Evolutionary conservation across 1,139 yeast species (phyloP).

Genomic region (Kodamaea anthophila): DNA sequence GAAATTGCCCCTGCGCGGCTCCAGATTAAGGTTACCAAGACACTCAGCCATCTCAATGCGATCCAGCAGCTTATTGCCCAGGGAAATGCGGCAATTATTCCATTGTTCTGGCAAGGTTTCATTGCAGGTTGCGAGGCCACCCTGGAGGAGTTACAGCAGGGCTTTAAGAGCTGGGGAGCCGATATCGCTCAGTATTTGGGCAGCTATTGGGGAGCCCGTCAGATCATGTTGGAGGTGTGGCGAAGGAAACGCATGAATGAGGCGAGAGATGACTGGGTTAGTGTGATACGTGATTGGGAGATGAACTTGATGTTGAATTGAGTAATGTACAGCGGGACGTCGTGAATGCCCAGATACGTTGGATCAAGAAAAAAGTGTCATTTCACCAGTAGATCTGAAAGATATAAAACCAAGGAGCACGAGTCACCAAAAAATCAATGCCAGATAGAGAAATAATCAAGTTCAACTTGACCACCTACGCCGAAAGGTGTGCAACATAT

Average conservation of each 20-base stretch:
- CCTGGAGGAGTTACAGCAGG: constrained; percentile 50
- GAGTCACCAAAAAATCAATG: too few species aligned
- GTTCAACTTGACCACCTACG: too few species aligned
- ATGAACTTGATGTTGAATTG: constrained; percentile 72
- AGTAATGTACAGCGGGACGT: background rate
- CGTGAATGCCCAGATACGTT: too few species aligned
- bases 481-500: too few species aligned
- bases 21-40: constrained; percentile 56
- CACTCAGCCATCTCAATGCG: constrained; percentile 59
- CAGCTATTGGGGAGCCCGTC: constrained; percentile 81
- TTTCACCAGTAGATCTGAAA: background rate
- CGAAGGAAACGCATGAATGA: constrained; percentile 57
- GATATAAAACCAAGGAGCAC: background rate
- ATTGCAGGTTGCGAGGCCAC: constrained; percentile 83
- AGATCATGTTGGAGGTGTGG: constrained; percentile 86
- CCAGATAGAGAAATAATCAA: too few species aligned
- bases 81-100: constrained; percentile 58
- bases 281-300: constrained; percentile 78
- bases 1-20: constrained; percentile 45
- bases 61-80: constrained; percentile 52
- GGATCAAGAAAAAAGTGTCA: too few species aligned
- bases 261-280: constrained; percentile 66
- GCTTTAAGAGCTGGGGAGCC: constrained; percentile 79
- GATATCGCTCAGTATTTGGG: constrained; percentile 70
- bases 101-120: constrained; percentile 85